Percentiles rank a stretch among this genome's conserved stretches.
These are phyloP conservation scores for Silene latifolia DNA, from an alignment of 148 eudicot genomes.

Conservation along the genomic window DNA sequence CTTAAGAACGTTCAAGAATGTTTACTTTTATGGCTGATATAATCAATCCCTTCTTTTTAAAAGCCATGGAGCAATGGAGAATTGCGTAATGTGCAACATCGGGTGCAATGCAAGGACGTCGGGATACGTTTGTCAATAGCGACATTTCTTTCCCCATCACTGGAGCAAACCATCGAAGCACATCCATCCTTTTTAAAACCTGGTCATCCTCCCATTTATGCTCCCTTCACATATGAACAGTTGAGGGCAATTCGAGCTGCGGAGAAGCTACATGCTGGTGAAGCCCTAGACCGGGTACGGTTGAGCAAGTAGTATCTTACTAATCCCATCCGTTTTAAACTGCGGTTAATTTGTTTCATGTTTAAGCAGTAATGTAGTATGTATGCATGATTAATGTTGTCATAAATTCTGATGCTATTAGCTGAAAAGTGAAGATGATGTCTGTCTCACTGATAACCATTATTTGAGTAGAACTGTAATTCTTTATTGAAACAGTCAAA, in stretches of 20 bases:
- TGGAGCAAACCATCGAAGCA: constrained; percentile 36
- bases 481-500: too few species aligned
- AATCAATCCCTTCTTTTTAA: neutral
- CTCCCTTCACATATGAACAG: constrained; percentile 43
- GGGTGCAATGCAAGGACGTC: constrained; percentile 52
- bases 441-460: too few species aligned
- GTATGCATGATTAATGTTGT: too few species aligned
- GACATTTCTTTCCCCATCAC: constrained; percentile 53
- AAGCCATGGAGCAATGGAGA: constrained; percentile 76
- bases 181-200: constrained; percentile 39
- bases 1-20: neutral
- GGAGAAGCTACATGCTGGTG: constrained; percentile 41
- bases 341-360: too few species aligned
- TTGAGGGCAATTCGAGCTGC: constrained; percentile 36
- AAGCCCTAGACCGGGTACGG: constrained; percentile 39
- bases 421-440: too few species aligned
- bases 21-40: neutral
- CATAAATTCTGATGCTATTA: too few species aligned
- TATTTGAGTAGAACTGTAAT: too few species aligned
- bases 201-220: constrained; percentile 43
- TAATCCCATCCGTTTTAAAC: too few species aligned
- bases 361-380: too few species aligned
- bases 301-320: too few species aligned
- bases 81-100: constrained; percentile 47
- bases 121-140: constrained; percentile 48